These are phyloP conservation scores for Hypericum perforatum DNA, from an alignment of 345 rosid species.

Conservation along the genomic window DNA sequence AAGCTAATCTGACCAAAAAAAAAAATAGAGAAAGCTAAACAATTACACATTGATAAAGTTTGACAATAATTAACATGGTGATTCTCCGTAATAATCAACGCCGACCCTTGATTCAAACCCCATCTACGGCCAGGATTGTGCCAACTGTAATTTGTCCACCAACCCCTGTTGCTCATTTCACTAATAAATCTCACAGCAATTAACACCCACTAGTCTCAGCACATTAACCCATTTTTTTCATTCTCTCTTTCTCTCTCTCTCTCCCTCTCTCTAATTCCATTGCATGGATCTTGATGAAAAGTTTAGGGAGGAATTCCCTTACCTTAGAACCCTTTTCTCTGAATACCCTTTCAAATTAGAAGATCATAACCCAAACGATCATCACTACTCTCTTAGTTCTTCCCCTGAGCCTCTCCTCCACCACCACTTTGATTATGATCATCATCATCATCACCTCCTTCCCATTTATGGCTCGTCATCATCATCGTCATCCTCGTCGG, in stretches of 20 bases:
- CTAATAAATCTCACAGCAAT: slow-evolving; percentile 7
- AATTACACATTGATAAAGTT: too few relatives aligned
- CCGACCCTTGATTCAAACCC: slow-evolving; percentile 11
- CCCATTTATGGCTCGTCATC: too few relatives aligned
- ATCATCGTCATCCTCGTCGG: too few relatives aligned
- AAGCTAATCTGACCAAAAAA: slow-evolving; percentile 19
- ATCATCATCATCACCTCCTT: too few relatives aligned
- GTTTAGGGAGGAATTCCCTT: slow-evolving; percentile 30
- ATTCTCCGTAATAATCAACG: slow-evolving; percentile 13
- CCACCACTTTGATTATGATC: too few relatives aligned
- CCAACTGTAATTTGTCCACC: slow-evolving; percentile 10
- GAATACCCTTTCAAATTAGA: slow-evolving; percentile 15
- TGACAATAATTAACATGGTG: too few relatives aligned
- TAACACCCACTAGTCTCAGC: slow-evolving; percentile 2
- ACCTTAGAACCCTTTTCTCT: slow-evolving; percentile 16
- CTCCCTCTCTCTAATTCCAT: neutral
- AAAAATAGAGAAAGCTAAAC: neutral
- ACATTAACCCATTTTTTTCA: slow-evolving; percentile 2
- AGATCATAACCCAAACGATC: neutral
- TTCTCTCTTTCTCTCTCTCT: neutral
- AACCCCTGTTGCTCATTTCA: slow-evolving; percentile 4
- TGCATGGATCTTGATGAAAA: slow-evolving; percentile 38
- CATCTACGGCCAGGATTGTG: slow-evolving; percentile 15
- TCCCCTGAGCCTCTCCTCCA: too few relatives aligned
- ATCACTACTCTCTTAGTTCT: too few relatives aligned